Evolutionary conservation across 306 rosid species (phyloP).

Genomic region (Clitoria ternatea): DNA sequence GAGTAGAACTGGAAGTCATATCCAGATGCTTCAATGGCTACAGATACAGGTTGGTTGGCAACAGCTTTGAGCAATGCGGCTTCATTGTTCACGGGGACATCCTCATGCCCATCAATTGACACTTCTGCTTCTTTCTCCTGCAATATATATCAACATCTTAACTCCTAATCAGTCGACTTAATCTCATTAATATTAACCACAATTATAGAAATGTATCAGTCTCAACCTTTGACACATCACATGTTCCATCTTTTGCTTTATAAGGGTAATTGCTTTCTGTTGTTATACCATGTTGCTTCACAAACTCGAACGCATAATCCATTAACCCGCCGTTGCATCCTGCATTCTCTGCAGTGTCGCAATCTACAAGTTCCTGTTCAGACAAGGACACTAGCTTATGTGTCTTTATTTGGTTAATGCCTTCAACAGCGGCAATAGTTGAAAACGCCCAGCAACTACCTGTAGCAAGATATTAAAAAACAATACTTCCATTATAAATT

Average conservation of each 20-base stretch:
- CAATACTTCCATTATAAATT: not conserved
- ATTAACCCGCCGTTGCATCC: constrained; percentile 58
- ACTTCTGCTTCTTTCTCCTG: constrained; percentile 37
- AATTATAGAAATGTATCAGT: not conserved
- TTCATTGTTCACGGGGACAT: constrained; percentile 40
- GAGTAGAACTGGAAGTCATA: constrained; percentile 44
- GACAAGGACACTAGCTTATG: constrained; percentile 40
- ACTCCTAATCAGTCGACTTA: not conserved
- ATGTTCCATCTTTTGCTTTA: constrained; percentile 30
- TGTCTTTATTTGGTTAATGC: constrained; percentile 47
- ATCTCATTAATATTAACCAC: not conserved
- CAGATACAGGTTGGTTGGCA: constrained; percentile 52
- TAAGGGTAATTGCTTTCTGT: constrained; percentile 44
- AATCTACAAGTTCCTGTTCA: constrained; percentile 52
- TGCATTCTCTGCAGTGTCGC: constrained; percentile 33
- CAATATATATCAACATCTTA: not conserved
- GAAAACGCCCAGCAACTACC: constrained; percentile 67
- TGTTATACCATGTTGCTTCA: constrained; percentile 39
- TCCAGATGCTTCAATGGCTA: constrained; percentile 47
- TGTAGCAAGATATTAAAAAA: not conserved
- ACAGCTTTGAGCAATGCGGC: constrained; percentile 39
- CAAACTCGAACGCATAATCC: constrained; percentile 46
- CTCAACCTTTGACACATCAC: constrained; percentile 35
- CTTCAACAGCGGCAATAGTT: constrained; percentile 48
- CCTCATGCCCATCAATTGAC: constrained; percentile 47